phyloP scores from a whole-genome alignment of 2,329 filamentous ascomycete genomes.

The Fusarium sambucinum region DNA sequence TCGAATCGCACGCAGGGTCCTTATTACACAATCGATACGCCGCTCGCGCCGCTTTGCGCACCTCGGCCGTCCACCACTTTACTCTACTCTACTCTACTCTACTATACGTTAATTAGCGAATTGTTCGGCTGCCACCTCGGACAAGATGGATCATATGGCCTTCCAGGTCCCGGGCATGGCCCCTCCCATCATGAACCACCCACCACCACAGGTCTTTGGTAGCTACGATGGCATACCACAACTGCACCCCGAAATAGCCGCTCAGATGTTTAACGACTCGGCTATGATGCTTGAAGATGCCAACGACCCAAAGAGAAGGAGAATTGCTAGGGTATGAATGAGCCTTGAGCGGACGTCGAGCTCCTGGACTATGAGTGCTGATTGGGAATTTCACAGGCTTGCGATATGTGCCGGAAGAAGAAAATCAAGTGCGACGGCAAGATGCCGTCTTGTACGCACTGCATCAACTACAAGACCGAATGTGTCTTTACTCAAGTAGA shows the following conservation, averaged over 20 bases:
- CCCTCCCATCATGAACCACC: conserved; percentile 73
- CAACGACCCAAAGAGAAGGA: conserved; percentile 87
- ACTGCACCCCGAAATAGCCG: conserved; percentile 67
- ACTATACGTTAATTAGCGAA: conserved; percentile 1
- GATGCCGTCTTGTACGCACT: conserved; percentile 93
- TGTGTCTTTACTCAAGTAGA: conserved; percentile 98
- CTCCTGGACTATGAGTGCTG: conserved; percentile 23
- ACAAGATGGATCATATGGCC: conserved; percentile 61
- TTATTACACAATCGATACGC: conserved; percentile 25
- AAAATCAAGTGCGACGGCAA: conserved; percentile 99
- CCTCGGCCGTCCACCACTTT: conserved; percentile 9
- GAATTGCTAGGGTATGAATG: conserved; percentile 84
- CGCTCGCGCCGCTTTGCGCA: conserved; percentile 25
- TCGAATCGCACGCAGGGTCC: conserved; percentile 13
- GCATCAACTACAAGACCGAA: conserved; percentile 97
- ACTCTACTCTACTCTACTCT: not conserved
- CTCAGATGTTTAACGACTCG: conserved; percentile 71
- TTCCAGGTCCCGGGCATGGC: conserved; percentile 71
- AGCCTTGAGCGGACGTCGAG: conserved; percentile 2
- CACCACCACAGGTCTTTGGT: conserved; percentile 77
- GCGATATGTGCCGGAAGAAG: conserved; percentile 96
- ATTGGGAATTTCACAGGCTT: conserved; percentile 69
- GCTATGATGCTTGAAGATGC: conserved; percentile 70
- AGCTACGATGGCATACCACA: conserved; percentile 72
- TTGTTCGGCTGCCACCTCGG: not conserved